Base-by-base conservation (phyloP, 148 eudicot species). In the Rhododendron simsii region DNA sequence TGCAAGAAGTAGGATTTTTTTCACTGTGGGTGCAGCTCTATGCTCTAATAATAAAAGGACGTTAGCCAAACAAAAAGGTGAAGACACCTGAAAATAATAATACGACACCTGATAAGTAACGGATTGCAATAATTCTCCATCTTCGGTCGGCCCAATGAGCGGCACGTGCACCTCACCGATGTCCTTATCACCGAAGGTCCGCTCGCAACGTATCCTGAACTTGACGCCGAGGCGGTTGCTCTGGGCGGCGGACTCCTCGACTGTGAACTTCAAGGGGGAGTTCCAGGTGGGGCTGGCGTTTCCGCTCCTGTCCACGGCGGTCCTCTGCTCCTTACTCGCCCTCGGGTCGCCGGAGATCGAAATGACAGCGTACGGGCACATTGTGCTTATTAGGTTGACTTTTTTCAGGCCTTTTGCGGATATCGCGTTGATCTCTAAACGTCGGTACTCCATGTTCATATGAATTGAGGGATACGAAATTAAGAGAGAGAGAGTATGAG, bases 161-260 rank as follows among this genome's bases (percentile, higher is more conserved):
- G 98, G 93, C 23, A 93, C 94, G 77, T 80, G 82, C 20, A 96
- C 94, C 76, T 95, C 93, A 18, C 98, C 98, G 67, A 96, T 78
- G 69, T 89, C 88, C 67, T 89, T 92, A 65, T 94, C 96, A 1
- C 93, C 90, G 8, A 95, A 82, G 1, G 35, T 69, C 0, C 94
- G 88, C 3, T 91, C 86, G 53, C 91, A 88, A n/a, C 78, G 85
- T 67, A 96, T 73, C 69, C 71, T 87, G 75, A 96, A 90, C 6
- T 39, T 86, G 44, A 96, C 89, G 23, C 81, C 81, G 35, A 91
- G 48, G 2, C 87, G 90, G 85, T 88, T 88, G 33, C 53, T 73
- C 18, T 44, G 59, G 14, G 86, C 77, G 14, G 90, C 90, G 65
- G 84, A 79, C 67, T 91, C 93, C 41, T 89, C 92, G 39, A 94